Evolutionary conservation across 371 early-diverging fungal genomes (phyloP), one percentile per base, ranked within the genome.

Genomic region (Mortierella sp.): DNA sequence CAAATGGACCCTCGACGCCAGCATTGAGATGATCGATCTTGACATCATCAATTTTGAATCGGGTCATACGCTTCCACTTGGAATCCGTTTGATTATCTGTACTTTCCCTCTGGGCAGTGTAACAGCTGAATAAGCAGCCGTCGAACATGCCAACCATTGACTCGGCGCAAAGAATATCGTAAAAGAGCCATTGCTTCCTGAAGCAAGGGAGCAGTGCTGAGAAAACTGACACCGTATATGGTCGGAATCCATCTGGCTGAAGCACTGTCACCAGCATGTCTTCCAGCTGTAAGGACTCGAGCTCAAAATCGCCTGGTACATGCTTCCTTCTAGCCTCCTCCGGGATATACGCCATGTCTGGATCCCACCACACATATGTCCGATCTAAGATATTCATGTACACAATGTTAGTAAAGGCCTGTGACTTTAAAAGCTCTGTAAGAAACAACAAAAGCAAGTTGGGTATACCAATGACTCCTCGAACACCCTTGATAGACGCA

Each of bases 61-160:
- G 94, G n/a, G 94, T 88, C 85, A 69, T 55, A 13, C 64, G 58
- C 31, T 64, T 72, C 78, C 83, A 76, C 23, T 72, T 64, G 12
- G 41, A 28, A 19, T 71, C 59, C 30, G 50, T 52, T 21, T 62
- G 68, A 23, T 80, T 64, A 21, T 86, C 82, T 52, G 82, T 84
- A 64, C 83, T 85, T 56, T 83, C 86, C 12, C 85, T 59, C 73
- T 95, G 95, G 8, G 95, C 91, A 23, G 88, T 85, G 72, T 96
- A 95, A 2, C 97, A 90, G 59, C 94, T 94, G 61, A 98, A 98
- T 45, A 97, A 72, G 67, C 96, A 94, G 67, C 95, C 93, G 67
- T 97, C 98, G 71, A 95, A 95, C 72, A 92, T 91, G 8, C 98
- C 98, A 1, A 94, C 93, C 62, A 96, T 90, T 0, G 92, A 91